Percentiles rank a stretch among this genome's conserved stretches.
Evolutionary conservation across 2,329 filamentous ascomycete genomes (phyloP).

Genomic region (Xylariaceae sp.): DNA sequence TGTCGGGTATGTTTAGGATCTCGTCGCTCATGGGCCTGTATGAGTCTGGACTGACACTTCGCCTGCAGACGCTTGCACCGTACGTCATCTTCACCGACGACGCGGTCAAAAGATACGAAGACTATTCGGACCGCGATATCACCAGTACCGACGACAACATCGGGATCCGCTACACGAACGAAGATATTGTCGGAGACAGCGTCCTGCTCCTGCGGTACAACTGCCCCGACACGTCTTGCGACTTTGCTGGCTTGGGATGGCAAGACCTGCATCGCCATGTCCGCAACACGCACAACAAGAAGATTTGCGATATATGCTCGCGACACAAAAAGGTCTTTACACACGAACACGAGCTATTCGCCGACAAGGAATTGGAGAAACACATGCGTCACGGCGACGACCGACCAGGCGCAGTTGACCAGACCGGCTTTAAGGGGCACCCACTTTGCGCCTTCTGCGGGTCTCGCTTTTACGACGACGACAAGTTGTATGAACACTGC

Average conservation of each 20-base stretch:
- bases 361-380: slow-evolving; percentile 69
- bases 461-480: slow-evolving; percentile 88
- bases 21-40: neutral
- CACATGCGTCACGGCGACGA: slow-evolving; percentile 92
- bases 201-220: slow-evolving; percentile 87
- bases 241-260: slow-evolving; percentile 69
- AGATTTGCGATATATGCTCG: slow-evolving; percentile 48
- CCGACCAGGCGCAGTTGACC: slow-evolving; percentile 79
- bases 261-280: slow-evolving; percentile 78
- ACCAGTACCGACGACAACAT: slow-evolving; percentile 76
- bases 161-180: slow-evolving; percentile 84
- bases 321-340: slow-evolving; percentile 98
- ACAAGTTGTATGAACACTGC: slow-evolving; percentile 91
- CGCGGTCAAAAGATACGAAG: slow-evolving; percentile 72
- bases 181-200: slow-evolving; percentile 87
- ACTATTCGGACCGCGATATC: slow-evolving; percentile 71
- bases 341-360: slow-evolving; percentile 93
- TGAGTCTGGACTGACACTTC: slow-evolving; percentile 4
- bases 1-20: slow-evolving; percentile 62
- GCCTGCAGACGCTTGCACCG: slow-evolving; percentile 53
- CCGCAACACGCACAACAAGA: slow-evolving; percentile 72
- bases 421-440: slow-evolving; percentile 94
- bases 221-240: slow-evolving; percentile 75
- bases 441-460: slow-evolving; percentile 91
- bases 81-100: slow-evolving; percentile 93